Conservation (phyloP, 305 asterid species). For the Andrographis paniculata region DNA sequence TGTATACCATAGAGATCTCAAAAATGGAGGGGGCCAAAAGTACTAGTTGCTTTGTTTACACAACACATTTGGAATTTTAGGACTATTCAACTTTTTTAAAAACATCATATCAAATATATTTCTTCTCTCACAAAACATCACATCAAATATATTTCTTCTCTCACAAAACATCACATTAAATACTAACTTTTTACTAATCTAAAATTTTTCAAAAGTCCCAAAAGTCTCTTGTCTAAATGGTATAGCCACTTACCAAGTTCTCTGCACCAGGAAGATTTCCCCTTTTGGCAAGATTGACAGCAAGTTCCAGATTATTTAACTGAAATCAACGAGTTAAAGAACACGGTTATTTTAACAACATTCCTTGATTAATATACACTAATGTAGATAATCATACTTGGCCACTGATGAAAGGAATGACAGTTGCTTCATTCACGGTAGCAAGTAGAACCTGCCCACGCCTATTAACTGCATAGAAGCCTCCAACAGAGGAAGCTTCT, state of each 20-base stretch:
- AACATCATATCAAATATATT: too few relatives aligned
- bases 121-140: too few relatives aligned
- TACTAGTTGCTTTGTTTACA: too few relatives aligned
- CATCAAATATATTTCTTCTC: too few relatives aligned
- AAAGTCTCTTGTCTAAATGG: background rate
- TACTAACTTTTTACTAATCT: too few relatives aligned
- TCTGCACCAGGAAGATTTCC: constrained; percentile 99
- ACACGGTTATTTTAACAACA: background rate
- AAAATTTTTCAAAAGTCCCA: too few relatives aligned
- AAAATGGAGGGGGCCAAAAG: too few relatives aligned
- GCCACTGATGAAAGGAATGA: constrained; percentile 93
- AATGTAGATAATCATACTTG: constrained; percentile 69
- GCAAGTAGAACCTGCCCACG: constrained; percentile 97
- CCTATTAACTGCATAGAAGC: constrained; percentile 94
- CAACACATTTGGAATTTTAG: too few relatives aligned
- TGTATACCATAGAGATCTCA: too few relatives aligned
- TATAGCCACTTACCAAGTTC: constrained; percentile 61
- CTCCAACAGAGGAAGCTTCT: constrained; percentile 94
- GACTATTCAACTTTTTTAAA: too few relatives aligned
- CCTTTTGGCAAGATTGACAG: constrained; percentile 95
- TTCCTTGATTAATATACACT: background rate
- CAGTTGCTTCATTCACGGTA: constrained; percentile 89
- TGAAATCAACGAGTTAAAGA: background rate
- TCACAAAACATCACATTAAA: too few relatives aligned
- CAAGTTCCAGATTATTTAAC: constrained; percentile 99